Conservation (phyloP, 805 yeast species). For the Cyberlindnera samutprakarnensis region DNA sequence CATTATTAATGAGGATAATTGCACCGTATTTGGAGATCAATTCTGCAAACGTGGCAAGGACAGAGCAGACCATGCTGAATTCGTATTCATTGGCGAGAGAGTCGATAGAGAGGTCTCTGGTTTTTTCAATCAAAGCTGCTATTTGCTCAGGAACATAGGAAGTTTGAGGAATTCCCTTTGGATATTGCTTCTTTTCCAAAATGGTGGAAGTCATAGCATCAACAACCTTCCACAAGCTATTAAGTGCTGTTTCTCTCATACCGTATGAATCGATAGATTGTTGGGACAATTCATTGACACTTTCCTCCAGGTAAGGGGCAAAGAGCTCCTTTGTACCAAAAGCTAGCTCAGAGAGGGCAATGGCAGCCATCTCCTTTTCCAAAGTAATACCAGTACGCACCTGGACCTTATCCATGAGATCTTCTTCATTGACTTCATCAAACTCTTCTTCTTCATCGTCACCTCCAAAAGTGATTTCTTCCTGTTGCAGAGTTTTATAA, state of each 20-base stretch:
- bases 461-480: constrained; percentile 65
- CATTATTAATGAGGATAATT: constrained; percentile 52
- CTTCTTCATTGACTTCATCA: constrained; percentile 42
- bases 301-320: constrained; percentile 66
- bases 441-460: constrained; percentile 35
- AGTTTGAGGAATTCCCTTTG: constrained; percentile 56
- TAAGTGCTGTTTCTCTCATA: constrained; percentile 79
- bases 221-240: constrained; percentile 76
- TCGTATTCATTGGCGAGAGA: constrained; percentile 77
- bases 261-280: constrained; percentile 86
- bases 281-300: constrained; percentile 54
- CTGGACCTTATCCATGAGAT: constrained; percentile 62
- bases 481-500: constrained; percentile 75
- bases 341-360: constrained; percentile 84
- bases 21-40: constrained; percentile 68
- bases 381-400: constrained; percentile 93
- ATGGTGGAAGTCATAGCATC: constrained; percentile 56
- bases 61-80: constrained; percentile 67
- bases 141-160: constrained; percentile 54
- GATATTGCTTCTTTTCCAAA: constrained; percentile 42
- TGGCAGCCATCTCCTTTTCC: constrained; percentile 93
- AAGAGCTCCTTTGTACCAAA: constrained; percentile 78
- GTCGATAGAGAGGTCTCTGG: constrained; percentile 57
- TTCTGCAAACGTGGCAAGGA: constrained; percentile 68
- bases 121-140: constrained; percentile 52